Percentiles rank a stretch among this genome's conserved stretches.
Conservation (phyloP, 1,139 yeast genomes). For the Kurtzmaniella quercitrusa region DNA sequence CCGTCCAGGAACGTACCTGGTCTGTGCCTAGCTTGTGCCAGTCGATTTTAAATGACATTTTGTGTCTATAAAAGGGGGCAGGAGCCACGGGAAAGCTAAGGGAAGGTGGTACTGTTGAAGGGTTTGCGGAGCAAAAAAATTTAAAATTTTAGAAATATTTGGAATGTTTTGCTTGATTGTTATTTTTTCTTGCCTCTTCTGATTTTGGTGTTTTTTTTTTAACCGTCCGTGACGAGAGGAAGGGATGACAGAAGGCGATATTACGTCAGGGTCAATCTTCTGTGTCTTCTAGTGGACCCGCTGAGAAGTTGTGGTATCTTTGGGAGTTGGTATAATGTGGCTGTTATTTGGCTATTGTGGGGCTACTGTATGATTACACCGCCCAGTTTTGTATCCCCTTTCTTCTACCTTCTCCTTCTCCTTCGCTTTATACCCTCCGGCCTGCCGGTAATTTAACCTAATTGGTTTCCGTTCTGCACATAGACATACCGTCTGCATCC, state of each 20-base stretch:
- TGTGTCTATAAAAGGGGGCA: not conserved
- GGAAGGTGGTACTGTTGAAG: not conserved
- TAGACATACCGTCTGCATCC: not conserved
- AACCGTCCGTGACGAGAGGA: not conserved
- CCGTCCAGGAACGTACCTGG: slow-evolving; percentile 61
- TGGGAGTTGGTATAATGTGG: not conserved
- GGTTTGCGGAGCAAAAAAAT: not conserved
- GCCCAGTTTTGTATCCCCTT: too few species aligned
- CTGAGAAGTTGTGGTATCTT: too few species aligned
- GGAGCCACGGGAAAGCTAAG: not conserved
- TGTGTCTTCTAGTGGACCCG: too few species aligned
- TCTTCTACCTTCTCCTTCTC: not conserved
- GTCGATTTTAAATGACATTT: slow-evolving; percentile 74
- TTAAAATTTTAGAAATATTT: not conserved
- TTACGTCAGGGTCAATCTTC: too few species aligned
- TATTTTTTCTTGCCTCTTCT: not conserved
- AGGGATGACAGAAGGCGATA: not conserved
- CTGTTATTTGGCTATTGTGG: too few species aligned
- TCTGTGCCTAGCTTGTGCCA: slow-evolving; percentile 79
- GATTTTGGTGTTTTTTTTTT: not conserved
- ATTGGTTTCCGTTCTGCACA: not conserved
- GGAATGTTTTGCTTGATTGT: not conserved
- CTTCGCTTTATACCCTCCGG: not conserved
- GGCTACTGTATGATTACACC: too few species aligned
- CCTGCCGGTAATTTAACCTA: not conserved